These are phyloP conservation scores for Sugiyamaella americana DNA, from an alignment of 805 yeast genomes.

Conservation along the genomic window DNA sequence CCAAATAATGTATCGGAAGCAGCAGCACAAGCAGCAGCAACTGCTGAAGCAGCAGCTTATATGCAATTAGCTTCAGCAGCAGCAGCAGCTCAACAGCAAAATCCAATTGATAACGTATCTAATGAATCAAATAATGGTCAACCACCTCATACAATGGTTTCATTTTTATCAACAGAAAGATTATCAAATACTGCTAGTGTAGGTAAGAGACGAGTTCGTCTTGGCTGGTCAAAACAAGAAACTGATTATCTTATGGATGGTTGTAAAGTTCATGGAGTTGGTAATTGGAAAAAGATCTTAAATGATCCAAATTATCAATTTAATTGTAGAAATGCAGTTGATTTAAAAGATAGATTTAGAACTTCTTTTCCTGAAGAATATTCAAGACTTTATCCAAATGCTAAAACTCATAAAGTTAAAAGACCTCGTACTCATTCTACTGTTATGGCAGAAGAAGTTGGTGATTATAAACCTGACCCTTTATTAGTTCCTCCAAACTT, in stretches of 20 bases:
- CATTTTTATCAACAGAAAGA: conserved; percentile 9
- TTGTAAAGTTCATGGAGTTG: conserved; percentile 38
- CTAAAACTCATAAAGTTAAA: conserved; percentile 38
- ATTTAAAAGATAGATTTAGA: conserved; percentile 40
- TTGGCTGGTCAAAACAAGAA: conserved; percentile 40
- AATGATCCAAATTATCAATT: conserved; percentile 36
- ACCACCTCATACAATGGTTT: conserved; percentile 8
- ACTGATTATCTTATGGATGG: conserved; percentile 39
- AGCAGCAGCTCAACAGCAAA: conserved; percentile 10
- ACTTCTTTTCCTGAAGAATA: conserved; percentile 42
- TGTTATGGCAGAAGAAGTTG: conserved; percentile 2
- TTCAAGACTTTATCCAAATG: conserved; percentile 39
- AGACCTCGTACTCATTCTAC: conserved; percentile 4
- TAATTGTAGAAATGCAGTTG: conserved; percentile 42
- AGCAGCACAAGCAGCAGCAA: conserved; percentile 3
- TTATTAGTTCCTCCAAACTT: conserved; percentile 14
- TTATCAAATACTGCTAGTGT: conserved; percentile 3
- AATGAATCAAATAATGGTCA: conserved; percentile 1
- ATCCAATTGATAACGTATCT: background rate
- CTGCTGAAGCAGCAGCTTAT: conserved; percentile 7
- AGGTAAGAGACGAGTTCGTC: conserved; percentile 33
- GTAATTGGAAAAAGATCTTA: conserved; percentile 43
- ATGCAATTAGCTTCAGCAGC: conserved; percentile 12
- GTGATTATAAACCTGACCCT: conserved; percentile 3
- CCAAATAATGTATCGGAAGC: background rate